Conservation (phyloP, 495 filamentous ascomycete genomes). For the Hypoxylon perforatum region DNA sequence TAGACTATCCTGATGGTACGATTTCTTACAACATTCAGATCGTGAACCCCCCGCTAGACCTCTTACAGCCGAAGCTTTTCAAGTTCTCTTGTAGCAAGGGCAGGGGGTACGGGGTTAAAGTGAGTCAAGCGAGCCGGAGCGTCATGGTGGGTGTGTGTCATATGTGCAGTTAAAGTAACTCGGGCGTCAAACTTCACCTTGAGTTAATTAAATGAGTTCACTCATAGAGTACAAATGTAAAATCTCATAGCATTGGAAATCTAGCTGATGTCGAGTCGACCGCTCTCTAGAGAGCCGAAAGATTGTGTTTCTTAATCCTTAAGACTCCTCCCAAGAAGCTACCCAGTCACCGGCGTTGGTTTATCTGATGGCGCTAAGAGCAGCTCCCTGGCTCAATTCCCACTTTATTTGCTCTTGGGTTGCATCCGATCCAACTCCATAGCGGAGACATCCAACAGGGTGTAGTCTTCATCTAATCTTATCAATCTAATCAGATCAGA, state of each 20-base stretch:
- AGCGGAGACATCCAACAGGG: conserved; percentile 24
- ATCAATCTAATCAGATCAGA: conserved; percentile 48
- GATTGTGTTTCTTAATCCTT: too few species aligned
- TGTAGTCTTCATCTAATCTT: conserved; percentile 45
- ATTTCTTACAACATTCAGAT: conserved; percentile 32
- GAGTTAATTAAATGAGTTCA: too few species aligned
- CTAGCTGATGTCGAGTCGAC: too few species aligned
- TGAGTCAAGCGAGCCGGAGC: too few species aligned
- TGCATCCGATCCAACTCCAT: conserved; percentile 16
- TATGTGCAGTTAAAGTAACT: too few species aligned
- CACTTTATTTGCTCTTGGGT: conserved; percentile 12
- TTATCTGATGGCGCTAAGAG: conserved; percentile 44
- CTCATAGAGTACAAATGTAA: too few species aligned
- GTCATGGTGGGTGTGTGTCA: too few species aligned
- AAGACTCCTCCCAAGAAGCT: background rate
- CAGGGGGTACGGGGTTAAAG: too few species aligned
- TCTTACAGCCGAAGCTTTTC: conserved; percentile 11
- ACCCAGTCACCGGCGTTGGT: conserved; percentile 11
- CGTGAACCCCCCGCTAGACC: conserved; percentile 1
- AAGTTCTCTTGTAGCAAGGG: conserved; percentile 19
- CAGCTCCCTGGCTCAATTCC: conserved; percentile 10
- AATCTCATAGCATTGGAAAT: too few species aligned
- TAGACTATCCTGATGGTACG: conserved; percentile 23
- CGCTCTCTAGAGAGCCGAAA: too few species aligned
- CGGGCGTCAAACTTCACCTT: too few species aligned